Base-by-base conservation (phyloP, 768 basidiomycete species). In the Suillus sp. region DNA sequence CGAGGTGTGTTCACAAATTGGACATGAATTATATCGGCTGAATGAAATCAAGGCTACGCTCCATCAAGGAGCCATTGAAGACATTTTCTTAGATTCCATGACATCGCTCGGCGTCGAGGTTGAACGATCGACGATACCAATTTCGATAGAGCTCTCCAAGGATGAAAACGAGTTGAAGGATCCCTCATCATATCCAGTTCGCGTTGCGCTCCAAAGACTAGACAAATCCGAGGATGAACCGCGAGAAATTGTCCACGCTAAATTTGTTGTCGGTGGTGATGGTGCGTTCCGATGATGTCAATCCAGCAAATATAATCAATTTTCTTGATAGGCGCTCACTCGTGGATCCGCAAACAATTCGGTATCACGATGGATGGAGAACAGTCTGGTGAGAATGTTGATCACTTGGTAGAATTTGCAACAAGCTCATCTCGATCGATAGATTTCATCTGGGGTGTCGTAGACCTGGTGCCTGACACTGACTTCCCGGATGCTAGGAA, bases 201-300 rank as follows among this genome's bases (percentile, higher is more conserved):
- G 68, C 48, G 72, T 68, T 55, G 70, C 61, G 11, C 58, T 74
- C 30, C 59, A 67, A 43, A 59, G 58, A 43, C 53, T 72, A 10
- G 74, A 69, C 14, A 66, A 45, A 32, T 66, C 68, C 18, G 78
- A 80, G 13, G 78, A 71, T 22, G 69, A 77, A 22, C 63, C 74
- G 8, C 72, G 75, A 4, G 79, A 92, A 69, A 75, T 83, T 10
- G 86, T 92, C 1, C 77, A 78, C 60, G 89, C 91, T 1, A 91
- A 88, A 73, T 93, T 86, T 69, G 86, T 93, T 2, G 77, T 94
- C 38, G 92, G 92, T 1, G 82, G 86, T 25, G 92, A 94, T 70
- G 91, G 90, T 84, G 70, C 54, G 78, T 64, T 55, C 10, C 6
- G 53, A 54, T 32, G 34, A 60, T 30, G 25, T 54, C 9, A 20